phyloP scores from a whole-genome alignment of 2,329 filamentous ascomycete species.

The Aspergillus sp. region DNA sequence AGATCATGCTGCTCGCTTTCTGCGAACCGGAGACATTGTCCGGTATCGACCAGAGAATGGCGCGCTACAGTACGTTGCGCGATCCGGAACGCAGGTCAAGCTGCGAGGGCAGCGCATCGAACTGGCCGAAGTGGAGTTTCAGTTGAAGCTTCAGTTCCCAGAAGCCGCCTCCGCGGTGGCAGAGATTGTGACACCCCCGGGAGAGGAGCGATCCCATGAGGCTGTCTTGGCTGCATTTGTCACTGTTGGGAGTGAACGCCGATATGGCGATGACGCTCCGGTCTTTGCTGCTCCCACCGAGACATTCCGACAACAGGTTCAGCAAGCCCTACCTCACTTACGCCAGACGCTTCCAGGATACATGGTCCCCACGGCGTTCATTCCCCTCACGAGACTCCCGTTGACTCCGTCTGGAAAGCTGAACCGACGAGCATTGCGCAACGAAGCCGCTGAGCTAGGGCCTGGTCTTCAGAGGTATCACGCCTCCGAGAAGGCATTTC shows the following conservation, averaged over 20 bases:
- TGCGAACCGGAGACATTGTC: background rate
- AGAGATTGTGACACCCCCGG: background rate
- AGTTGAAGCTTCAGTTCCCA: background rate
- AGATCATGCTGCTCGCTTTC: background rate
- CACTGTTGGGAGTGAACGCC: background rate
- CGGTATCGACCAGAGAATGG: background rate
- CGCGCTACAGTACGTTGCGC: background rate
- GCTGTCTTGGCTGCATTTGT: background rate
- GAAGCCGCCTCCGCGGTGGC: background rate
- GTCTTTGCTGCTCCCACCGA: background rate
- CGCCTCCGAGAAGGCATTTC: background rate
- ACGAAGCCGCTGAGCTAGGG: background rate
- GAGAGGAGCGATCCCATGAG: background rate
- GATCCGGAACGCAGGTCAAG: background rate
- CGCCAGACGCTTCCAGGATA: background rate
- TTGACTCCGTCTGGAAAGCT: constrained; percentile 1
- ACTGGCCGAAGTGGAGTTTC: constrained; percentile 1
- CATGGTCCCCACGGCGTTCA: constrained; percentile 1
- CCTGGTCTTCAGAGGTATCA: background rate
- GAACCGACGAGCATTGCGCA: background rate
- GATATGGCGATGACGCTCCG: no score
- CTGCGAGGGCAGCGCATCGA: background rate
- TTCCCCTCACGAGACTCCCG: background rate
- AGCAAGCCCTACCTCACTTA: background rate
- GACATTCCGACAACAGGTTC: background rate